Percentiles rank a stretch among this genome's conserved stretches.
Conservation (phyloP, 768 basidiomycete genomes). For the Boletus insuetus region DNA sequence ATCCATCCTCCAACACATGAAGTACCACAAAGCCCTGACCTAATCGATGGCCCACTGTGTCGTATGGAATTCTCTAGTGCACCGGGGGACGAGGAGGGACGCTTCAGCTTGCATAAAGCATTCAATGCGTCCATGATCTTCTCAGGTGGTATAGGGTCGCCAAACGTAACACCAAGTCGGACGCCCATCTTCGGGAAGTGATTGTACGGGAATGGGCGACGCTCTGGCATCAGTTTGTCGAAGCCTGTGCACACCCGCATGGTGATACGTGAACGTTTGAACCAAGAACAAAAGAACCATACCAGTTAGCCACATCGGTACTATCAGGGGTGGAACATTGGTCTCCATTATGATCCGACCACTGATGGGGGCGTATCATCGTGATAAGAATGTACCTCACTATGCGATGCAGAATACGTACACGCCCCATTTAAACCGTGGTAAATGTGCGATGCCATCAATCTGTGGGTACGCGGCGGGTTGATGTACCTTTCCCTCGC, state of each 20-base stretch:
- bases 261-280: not conserved
- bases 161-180: conserved; percentile 74
- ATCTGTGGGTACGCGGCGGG: conserved; percentile 45
- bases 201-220: conserved; percentile 71
- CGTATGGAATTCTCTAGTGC: not conserved
- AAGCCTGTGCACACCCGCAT: conserved; percentile 48
- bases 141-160: conserved; percentile 59
- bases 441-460: conserved; percentile 48
- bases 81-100: not conserved
- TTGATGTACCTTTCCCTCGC: conserved; percentile 88
- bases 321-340: conserved; percentile 64
- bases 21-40: not conserved
- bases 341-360: conserved; percentile 80
- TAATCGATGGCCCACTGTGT: not conserved
- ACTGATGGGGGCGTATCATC: conserved; percentile 36
- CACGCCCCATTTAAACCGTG: conserved; percentile 96
- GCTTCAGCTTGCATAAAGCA: not conserved
- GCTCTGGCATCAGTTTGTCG: conserved; percentile 88
- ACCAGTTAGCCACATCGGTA: conserved; percentile 95
- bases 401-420: conserved; percentile 42
- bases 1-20: conserved; percentile 14
- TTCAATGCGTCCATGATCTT: conserved; percentile 31
- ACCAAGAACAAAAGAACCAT: conserved; percentile 1
- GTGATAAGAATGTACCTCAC: not conserved
- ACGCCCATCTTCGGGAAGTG: conserved; percentile 62